Percentiles rank a stretch among this genome's conserved stretches.
Evolutionary conservation across 257 asterid species (phyloP).

Genomic region (Eustoma russellianum): DNA sequence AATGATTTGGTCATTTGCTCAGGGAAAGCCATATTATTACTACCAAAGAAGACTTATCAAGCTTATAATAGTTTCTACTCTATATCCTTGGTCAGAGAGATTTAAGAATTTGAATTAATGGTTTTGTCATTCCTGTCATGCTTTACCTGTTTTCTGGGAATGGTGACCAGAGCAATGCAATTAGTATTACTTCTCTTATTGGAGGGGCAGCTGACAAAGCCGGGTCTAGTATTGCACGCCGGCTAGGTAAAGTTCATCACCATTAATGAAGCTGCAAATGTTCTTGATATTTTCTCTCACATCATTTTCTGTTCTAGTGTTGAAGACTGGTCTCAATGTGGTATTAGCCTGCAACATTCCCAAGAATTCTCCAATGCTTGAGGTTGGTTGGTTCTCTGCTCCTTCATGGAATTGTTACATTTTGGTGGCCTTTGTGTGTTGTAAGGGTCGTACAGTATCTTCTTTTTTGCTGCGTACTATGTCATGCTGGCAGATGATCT

Average conservation of each 20-base stretch:
- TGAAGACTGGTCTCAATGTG: constrained; percentile 69
- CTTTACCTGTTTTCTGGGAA: constrained; percentile 7
- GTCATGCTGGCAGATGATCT: neutral
- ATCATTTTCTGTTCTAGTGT: constrained; percentile 33
- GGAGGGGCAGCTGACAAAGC: constrained; percentile 85
- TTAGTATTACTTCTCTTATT: constrained; percentile 55
- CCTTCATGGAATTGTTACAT: neutral
- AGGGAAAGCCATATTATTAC: too few relatives aligned
- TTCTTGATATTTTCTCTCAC: constrained; percentile 17
- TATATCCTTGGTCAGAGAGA: too few relatives aligned
- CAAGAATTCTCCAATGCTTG: constrained; percentile 75
- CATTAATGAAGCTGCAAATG: neutral
- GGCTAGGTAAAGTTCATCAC: constrained; percentile 49
- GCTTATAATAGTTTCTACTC: too few relatives aligned
- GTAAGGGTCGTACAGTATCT: too few relatives aligned
- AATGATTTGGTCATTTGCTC: too few relatives aligned
- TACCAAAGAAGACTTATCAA: too few relatives aligned
- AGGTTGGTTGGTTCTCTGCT: constrained; percentile 42
- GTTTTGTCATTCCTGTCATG: too few relatives aligned
- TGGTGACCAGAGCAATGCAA: constrained; percentile 48
- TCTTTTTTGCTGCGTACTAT: neutral
- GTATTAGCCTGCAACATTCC: constrained; percentile 81
- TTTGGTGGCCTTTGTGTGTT: neutral
- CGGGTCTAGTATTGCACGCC: constrained; percentile 77
- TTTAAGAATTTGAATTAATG: too few relatives aligned